Conservation (phyloP, 1,284 basidiomycete species). For the Apiotrichum montevideense region DNA sequence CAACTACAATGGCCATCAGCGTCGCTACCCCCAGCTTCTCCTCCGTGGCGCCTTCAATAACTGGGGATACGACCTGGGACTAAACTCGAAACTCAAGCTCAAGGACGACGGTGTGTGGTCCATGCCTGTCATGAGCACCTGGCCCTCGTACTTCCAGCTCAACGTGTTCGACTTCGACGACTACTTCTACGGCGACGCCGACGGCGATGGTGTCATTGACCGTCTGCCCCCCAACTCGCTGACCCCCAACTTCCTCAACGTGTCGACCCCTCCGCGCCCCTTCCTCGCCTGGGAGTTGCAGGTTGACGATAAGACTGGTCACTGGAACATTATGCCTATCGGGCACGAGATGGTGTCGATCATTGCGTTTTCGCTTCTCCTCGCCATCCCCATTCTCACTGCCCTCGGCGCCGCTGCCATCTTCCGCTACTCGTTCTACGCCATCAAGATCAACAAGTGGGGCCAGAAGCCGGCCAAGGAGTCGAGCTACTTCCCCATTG, state of each 20-base stretch:
- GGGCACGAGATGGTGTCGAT: constrained; percentile 72
- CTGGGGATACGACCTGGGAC: constrained; percentile 83
- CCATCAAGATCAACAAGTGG: constrained; percentile 86
- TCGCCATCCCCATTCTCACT: constrained; percentile 74
- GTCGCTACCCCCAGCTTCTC: constrained; percentile 77
- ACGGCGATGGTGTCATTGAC: constrained; percentile 78
- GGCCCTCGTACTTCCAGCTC: constrained; percentile 80
- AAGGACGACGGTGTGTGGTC: constrained; percentile 52
- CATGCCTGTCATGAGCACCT: constrained; percentile 65
- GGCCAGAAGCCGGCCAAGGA: constrained; percentile 61
- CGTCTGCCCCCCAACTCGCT: constrained; percentile 78
- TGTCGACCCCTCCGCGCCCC: constrained; percentile 55
- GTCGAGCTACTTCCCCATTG: constrained; percentile 49
- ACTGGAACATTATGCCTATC: constrained; percentile 71
- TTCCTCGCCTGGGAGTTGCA: constrained; percentile 77
- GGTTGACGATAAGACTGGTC: constrained; percentile 67
- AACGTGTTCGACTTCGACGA: constrained; percentile 83
- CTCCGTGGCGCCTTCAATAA: constrained; percentile 79
- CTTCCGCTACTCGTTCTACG: constrained; percentile 94
- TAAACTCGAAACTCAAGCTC: constrained; percentile 60
- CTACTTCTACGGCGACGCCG: constrained; percentile 82
- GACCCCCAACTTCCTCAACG: constrained; percentile 76
- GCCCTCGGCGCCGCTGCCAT: constrained; percentile 70
- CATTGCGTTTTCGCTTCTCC: constrained; percentile 73
- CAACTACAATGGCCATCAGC: constrained; percentile 54